phyloP scores from a whole-genome alignment of 2,329 filamentous ascomycete genomes.

The Paraconiothyrium brasiliense region DNA sequence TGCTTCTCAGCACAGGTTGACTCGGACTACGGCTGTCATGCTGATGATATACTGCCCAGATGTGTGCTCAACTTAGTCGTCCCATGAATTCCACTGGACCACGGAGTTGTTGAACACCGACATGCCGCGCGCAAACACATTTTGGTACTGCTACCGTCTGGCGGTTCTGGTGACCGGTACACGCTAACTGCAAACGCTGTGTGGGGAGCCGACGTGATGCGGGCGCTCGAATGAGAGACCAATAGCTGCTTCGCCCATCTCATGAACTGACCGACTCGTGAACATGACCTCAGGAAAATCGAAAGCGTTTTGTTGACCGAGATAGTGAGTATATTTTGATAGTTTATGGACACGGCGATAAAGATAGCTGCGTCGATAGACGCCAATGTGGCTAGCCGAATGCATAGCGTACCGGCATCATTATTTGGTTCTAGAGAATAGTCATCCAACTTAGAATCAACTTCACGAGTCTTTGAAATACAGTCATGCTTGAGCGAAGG shows the following conservation, averaged over 20 bases:
- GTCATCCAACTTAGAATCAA: neutral
- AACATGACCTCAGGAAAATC: neutral
- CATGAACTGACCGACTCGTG: neutral
- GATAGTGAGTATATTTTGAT: neutral
- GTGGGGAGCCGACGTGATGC: constrained; percentile 4
- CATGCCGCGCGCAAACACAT: neutral
- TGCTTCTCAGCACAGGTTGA: neutral
- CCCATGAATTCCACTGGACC: neutral
- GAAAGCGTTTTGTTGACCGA: neutral
- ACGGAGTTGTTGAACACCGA: constrained; percentile 1
- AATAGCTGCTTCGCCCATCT: neutral
- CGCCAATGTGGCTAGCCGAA: neutral
- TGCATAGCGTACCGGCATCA: neutral
- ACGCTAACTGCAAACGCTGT: neutral
- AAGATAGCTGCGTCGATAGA: neutral
- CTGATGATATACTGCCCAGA: neutral
- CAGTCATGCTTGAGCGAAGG: neutral
- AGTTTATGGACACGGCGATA: too few relatives aligned
- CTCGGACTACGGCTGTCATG: neutral
- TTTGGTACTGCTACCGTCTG: neutral
- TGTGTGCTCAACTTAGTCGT: neutral
- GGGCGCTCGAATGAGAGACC: neutral
- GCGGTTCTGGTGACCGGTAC: neutral
- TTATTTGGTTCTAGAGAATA: neutral
- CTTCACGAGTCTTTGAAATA: neutral